Percentiles rank a stretch among this genome's conserved stretches.
Evolutionary conservation across 83 land plant genomes (phyloP).

Genomic region (Diphasiastrum complanatum): DNA sequence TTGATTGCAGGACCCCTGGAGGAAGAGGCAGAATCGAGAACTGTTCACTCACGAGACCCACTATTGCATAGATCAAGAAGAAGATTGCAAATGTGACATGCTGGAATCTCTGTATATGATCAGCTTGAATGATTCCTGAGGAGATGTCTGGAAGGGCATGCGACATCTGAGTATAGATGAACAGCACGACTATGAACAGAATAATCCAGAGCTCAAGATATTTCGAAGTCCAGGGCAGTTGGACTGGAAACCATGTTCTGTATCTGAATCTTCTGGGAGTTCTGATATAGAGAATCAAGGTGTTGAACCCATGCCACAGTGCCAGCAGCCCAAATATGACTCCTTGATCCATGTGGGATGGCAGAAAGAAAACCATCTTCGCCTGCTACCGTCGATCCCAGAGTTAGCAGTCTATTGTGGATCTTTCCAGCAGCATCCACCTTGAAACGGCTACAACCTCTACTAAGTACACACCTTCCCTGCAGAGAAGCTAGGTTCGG

Average conservation of each 20-base stretch:
- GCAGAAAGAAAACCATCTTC: too few species aligned
- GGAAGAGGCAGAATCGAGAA: conserved; percentile 17
- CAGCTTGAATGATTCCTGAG: conserved; percentile 11
- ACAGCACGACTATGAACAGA: conserved; percentile 14
- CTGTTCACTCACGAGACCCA: conserved; percentile 11
- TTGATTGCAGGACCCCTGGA: conserved; percentile 14
- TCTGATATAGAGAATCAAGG: background rate
- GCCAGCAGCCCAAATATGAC: too few species aligned
- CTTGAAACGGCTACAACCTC: too few species aligned
- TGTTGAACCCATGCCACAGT: conserved; percentile 15
- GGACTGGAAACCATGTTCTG: conserved; percentile 20
- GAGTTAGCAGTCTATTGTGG: too few species aligned
- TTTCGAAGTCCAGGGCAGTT: conserved; percentile 1
- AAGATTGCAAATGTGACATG: conserved; percentile 23
- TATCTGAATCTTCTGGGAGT: conserved; percentile 5
- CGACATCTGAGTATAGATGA: conserved; percentile 14
- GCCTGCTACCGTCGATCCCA: too few species aligned
- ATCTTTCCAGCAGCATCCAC: too few species aligned
- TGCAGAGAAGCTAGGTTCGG: too few species aligned
- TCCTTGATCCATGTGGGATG: too few species aligned
- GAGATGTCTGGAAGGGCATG: conserved; percentile 9
- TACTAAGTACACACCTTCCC: too few species aligned
- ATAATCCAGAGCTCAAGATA: conserved; percentile 28
- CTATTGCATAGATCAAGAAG: conserved; percentile 15
- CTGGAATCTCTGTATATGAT: conserved; percentile 15